Evolutionary conservation across 495 filamentous ascomycete species (phyloP).

Genomic region (Daldinia caldariorum): DNA sequence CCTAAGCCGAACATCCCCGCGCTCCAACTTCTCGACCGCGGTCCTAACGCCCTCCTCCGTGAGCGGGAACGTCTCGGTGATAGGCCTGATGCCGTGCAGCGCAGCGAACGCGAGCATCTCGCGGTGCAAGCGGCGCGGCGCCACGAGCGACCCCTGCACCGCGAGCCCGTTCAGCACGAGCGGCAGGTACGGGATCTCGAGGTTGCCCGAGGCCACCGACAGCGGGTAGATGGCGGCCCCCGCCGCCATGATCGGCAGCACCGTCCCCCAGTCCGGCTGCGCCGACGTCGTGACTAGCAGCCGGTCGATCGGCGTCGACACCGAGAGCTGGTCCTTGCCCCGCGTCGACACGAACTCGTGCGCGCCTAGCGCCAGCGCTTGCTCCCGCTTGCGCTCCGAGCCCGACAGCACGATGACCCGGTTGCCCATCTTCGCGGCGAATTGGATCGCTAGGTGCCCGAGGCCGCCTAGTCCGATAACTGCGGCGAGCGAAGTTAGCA

Average conservation of each 20-base stretch:
- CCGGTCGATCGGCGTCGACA: constrained; percentile 44
- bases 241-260: constrained; percentile 43
- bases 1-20: constrained; percentile 67
- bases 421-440: constrained; percentile 66
- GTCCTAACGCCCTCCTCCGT: constrained; percentile 63
- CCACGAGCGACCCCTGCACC: constrained; percentile 50
- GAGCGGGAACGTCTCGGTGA: constrained; percentile 57
- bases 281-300: constrained; percentile 49
- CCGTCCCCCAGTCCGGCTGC: constrained; percentile 52
- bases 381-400: constrained; percentile 62
- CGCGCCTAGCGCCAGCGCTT: constrained; percentile 65
- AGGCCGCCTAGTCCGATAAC: constrained; percentile 68
- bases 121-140: constrained; percentile 50
- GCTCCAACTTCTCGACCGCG: constrained; percentile 62
- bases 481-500: constrained; percentile 48
- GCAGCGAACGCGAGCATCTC: constrained; percentile 58
- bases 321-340: constrained; percentile 46
- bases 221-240: constrained; percentile 45
- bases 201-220: constrained; percentile 37
- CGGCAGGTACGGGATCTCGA: constrained; percentile 48
- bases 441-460: constrained; percentile 69
- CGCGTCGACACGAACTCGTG: constrained; percentile 63
- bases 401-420: constrained; percentile 66
- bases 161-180: constrained; percentile 49
- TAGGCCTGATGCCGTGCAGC: constrained; percentile 50